Percentiles rank a stretch among this genome's conserved stretches.
Evolutionary conservation across 2,329 filamentous ascomycete genomes (phyloP).

Genomic region (Berkeleyomyces basicola): DNA sequence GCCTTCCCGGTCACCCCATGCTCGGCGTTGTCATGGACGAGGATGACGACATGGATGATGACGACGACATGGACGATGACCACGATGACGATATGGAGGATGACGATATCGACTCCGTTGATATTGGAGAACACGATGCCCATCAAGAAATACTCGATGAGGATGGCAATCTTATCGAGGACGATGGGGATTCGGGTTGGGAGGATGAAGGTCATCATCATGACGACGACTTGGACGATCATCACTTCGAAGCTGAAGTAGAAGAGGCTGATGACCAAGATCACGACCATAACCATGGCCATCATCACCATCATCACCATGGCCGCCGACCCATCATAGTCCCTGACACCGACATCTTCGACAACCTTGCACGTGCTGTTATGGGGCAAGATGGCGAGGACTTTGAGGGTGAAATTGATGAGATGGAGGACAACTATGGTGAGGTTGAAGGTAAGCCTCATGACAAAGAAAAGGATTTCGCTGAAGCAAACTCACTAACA

Average conservation of each 20-base stretch:
- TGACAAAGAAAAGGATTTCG: not conserved
- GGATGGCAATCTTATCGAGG: conserved; percentile 34
- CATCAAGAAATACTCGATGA: conserved; percentile 20
- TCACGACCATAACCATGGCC: conserved; percentile 5
- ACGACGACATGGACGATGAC: conserved; percentile 43
- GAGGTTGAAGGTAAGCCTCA: conserved; percentile 17
- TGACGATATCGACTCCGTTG: conserved; percentile 30
- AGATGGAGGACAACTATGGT: conserved; percentile 35
- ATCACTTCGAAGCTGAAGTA: conserved; percentile 33
- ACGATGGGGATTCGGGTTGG: conserved; percentile 44
- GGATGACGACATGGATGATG: conserved; percentile 46
- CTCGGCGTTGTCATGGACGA: conserved; percentile 68
- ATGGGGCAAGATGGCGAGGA: conserved; percentile 31
- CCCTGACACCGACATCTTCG: conserved; percentile 27
- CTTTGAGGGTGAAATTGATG: conserved; percentile 35
- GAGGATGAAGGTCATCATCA: conserved; percentile 44
- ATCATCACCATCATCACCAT: conserved; percentile 10
- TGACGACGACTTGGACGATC: conserved; percentile 36
- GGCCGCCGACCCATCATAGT: conserved; percentile 22
- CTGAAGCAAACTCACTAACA: conserved; percentile 15
- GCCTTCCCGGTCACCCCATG: conserved; percentile 43
- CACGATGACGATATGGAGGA: conserved; percentile 34
- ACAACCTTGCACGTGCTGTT: conserved; percentile 39
- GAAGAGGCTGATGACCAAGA: conserved; percentile 31
- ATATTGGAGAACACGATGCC: conserved; percentile 33